Evolutionary conservation across 257 asterid genomes (phyloP), one percentile per base, ranked within the genome.

Genomic region (Solanum paucissectum): DNA sequence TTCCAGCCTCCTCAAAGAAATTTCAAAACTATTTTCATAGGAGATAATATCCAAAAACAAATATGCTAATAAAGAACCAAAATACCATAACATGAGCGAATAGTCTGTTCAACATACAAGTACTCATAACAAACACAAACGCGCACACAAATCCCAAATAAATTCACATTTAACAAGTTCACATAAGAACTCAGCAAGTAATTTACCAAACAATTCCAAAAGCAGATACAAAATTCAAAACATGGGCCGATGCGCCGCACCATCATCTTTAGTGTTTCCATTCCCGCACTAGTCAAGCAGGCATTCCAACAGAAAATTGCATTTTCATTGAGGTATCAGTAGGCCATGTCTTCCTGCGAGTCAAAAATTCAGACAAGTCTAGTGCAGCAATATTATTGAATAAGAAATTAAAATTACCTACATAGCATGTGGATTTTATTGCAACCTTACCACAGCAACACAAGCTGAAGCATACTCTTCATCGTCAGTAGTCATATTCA

Each of bases 401-500:
- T 29, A 11, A 49, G 29, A 82, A 18, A 29, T 29, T 18, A 49
- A 81, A 46, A 82, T 18, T 46, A 82, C 68, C 85, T 82, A 79
- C 85, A 27, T 44, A 82, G 69, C 42, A 49, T 29, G 27, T 82
- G 44, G 20, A 16, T 46, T 52, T 29, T 49, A 82, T 82, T 49
- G 69, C 68, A 82, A 82, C 85, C 85, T 82, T 82, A 82, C 69
- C 85, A 49, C 69, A 82, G 85, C 85, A 29, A 82, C 69, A 82
- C 42, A 82, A 10, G 68, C 29, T 16, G 85, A 82, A 82, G 44
- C 66, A 46, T 81, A 49, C 85, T 18, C 77, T 18, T 25, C 79
- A 68, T 44, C 29, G 20, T 71, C 83, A 72, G 49, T 86, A 49
- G 52, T 86, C 91, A 21, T 86, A 88, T 52, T 90, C 98, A 8